These are phyloP conservation scores for Rhodamnia argentea DNA, from an alignment of 345 rosid genomes.

Conservation along the genomic window DNA sequence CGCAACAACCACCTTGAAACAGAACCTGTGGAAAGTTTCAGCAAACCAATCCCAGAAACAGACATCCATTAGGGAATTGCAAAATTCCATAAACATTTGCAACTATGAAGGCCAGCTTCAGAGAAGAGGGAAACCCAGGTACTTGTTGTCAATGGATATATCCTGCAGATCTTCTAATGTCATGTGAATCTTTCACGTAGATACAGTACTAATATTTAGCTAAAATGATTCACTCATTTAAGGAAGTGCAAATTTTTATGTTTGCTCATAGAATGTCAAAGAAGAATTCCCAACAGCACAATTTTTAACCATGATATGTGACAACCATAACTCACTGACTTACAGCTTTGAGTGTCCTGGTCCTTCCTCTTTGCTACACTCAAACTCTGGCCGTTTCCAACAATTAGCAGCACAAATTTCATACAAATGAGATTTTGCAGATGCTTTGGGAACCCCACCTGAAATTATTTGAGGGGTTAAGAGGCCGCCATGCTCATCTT, in stretches of 20 bases:
- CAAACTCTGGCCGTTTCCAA: conserved; percentile 66
- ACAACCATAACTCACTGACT: conserved; percentile 13
- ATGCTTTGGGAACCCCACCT: conserved; percentile 25
- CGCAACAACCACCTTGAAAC: conserved; percentile 42
- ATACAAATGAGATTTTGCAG: conserved; percentile 50
- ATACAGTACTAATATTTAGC: neutral
- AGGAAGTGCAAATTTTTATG: neutral
- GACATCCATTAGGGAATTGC: neutral
- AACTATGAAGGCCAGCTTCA: neutral
- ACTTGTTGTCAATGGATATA: neutral
- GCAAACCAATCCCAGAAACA: neutral
- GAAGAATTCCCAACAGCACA: neutral
- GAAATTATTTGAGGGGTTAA: neutral
- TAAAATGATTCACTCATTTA: neutral
- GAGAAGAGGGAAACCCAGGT: neutral
- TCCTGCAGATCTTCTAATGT: neutral
- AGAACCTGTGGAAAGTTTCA: conserved; percentile 39
- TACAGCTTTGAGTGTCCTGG: conserved; percentile 65
- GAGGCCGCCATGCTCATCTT: neutral
- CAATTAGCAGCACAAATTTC: conserved; percentile 60
- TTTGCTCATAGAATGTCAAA: neutral
- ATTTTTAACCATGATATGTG: neutral
- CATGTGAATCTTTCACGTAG: neutral
- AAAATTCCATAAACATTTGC: neutral
- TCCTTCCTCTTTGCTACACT: conserved; percentile 69